Conservation (phyloP, 371 early-diverging fungal species). For the Furculomyces boomerangus region DNA sequence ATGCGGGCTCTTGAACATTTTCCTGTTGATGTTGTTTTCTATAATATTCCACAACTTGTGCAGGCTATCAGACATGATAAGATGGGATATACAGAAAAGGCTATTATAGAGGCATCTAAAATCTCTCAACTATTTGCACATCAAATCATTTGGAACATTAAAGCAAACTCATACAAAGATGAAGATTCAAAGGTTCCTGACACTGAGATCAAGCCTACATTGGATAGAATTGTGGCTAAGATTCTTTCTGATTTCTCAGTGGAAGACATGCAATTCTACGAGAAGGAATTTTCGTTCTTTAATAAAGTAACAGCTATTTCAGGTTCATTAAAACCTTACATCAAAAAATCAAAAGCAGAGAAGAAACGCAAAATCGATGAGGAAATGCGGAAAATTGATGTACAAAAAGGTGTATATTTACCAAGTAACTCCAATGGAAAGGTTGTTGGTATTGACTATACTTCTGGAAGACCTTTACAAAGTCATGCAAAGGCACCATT, state of each 20-base stretch:
- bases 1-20: conserved; percentile 76
- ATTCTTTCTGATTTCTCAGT: conserved; percentile 65
- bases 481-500: conserved; percentile 99
- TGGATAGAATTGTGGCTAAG: conserved; percentile 70
- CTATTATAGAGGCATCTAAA: conserved; percentile 78
- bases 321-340: conserved; percentile 87
- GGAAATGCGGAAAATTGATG: conserved; percentile 82
- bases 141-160: conserved; percentile 99
- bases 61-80: conserved; percentile 87
- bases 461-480: conserved; percentile 91
- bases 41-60: conserved; percentile 97
- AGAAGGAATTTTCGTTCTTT: conserved; percentile 92
- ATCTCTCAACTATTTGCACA: conserved; percentile 93
- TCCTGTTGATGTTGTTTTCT: conserved; percentile 87
- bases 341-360: conserved; percentile 82
- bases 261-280: conserved; percentile 69
- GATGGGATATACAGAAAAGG: conserved; percentile 78
- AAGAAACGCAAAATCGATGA: conserved; percentile 96
- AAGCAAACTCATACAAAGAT: conserved; percentile 90
- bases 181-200: conserved; percentile 48
- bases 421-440: conserved; percentile 94
- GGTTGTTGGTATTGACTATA: conserved; percentile 88
- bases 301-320: conserved; percentile 89
- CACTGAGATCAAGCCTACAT: conserved; percentile 52
- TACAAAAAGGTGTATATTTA: conserved; percentile 93